Evolutionary conservation across 2,329 filamentous ascomycete genomes (phyloP), one percentile per base, ranked within the genome.

Genomic region (Colletotrichum horii): DNA sequence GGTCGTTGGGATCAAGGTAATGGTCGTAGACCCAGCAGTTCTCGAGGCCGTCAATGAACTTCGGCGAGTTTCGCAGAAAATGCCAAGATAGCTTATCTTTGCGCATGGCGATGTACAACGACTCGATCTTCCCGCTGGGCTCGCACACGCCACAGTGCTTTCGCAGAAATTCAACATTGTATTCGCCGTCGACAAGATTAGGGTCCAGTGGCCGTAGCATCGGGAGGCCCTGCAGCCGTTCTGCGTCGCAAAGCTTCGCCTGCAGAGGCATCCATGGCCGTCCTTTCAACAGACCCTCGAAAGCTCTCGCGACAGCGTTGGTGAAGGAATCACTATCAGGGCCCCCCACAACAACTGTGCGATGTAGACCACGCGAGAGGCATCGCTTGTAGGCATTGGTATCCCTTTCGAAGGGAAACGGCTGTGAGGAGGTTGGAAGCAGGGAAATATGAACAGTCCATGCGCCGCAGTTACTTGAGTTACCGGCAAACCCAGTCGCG

Each of bases 361-460:
- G 89, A 78, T 92, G 91, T 60, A 92, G 85, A 4, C 91, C 91
- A 19, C 91, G 88, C 16, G 91, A 92, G 6, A 92, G 84, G 60
- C 90, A 92, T 58, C 91, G 86, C 79, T 91, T 91, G 81, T 92
- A 92, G 6, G 90, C 90, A 55, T 86, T 89, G 16, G 90, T 92
- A 78, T 92, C 90, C 79, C 91, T 90, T 81, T 92, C 91, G 79
- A 92, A 92, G 0, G 91, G 91, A 77, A 92, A 91, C 6, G 90
- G 88, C 71, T 89, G 87, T 38, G 86, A 86, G 15, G 84, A 85
- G 62, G 87, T 88, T 6, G 91, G 91, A 48, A 92, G 84, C 15
- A 92, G 85, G 4, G 91, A 92, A 43, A 92, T 85, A 78, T 92
- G 90, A 32, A 92, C 89, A 2, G 90, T 92, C 91, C 91, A 92